Base-by-base conservation (phyloP, 805 yeast genomes). In the Lipomyces sp. region DNA sequence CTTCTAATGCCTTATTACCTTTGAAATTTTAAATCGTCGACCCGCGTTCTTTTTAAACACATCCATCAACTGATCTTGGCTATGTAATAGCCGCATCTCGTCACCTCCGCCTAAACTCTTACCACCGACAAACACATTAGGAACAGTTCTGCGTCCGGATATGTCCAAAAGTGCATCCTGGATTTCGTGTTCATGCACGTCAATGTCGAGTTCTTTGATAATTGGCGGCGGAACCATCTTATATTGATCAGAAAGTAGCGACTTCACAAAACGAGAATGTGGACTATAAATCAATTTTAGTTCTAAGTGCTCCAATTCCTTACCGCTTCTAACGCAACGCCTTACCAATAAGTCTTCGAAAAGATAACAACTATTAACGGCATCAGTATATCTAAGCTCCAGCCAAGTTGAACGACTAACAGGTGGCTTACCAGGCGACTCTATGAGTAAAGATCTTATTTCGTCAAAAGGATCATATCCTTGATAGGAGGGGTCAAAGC, bases 141-240 rank as follows among this genome's bases (percentile, higher is more conserved):
- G 99, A 13, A 95, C 99, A 0, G 98, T 94, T 35, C 79, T 79
- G 72, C 97, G 86, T 5, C 95, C 96, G 3, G 97, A 86, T 64
- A 83, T 77, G 60, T 82, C 80, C 18, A 83, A 88, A 61, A 95
- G 82, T 77, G 89, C 88, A 18, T 81, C 84, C 78, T 93, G 98
- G 67, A 95, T 82, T 68, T 84, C 89, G 2, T 79, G 76, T 1
- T 98, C 98, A 75, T 91, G 83, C 59, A 83, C 81, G 76, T 92
- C 96, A 73, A 82, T 82, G 78, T 94, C 98, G 61, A 94, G 81
- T 75, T 94, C 98, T 18, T 94, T 90, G 62, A 90, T 83, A 4
- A 81, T 74, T 2, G 92, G 93, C 39, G 81, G 78, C 4, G 98
- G 99, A 2, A 84, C 82, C 67, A 94, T 85, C 60, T 83, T 83